Base-by-base conservation (phyloP, 139 green algal species). In the Marvania coccoides region DNA sequence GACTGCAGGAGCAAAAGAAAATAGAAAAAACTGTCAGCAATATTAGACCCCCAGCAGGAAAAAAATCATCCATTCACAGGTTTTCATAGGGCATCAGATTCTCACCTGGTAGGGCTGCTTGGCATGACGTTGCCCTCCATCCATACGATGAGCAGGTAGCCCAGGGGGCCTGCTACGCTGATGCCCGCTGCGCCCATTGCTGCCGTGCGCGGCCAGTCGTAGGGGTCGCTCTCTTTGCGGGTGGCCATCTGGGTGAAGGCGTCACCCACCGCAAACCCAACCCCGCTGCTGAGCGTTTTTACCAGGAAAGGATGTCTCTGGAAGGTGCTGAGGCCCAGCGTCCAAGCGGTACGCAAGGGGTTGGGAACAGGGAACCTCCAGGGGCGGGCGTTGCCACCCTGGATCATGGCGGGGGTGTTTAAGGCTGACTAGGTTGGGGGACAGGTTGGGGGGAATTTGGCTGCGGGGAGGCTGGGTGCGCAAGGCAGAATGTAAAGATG, bases 221-320 rank as follows among this genome's bases (percentile, higher is more conserved):
- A 24, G 23, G 46, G 46, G 5, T 28, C 31, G 19, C 23, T 28
- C 39, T 33, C 42, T 29, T 36, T 13, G 15, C 26, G 14, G 30
- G 37, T 71, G 31, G 39, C 69, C 58, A 76, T 13, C 47, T 76
- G 69, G 4, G 57, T 67, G 15, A 76, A 45, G 6, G 57, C 23
- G n/a, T 76, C 69, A 58, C 69, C 69, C n/a, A 71, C 55, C 3
- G 61, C 69, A 53, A 76, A 76, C 24, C 69, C 69, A 1, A 71
- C 31, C 12, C 38, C 69, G n/a, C 36, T 61, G 14, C 15, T 67
- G 2, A 76, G 48, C 1, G 61, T 72, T 33, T 76, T 76, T 15
- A 76, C 30, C 29, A 76, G 61, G 47, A 76, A 61, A 40, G 69
- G 69, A 58, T 76, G 59, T 12, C 23, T 30, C 30, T 55, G 24